Conservation (phyloP, 352 stramenopile species). For the Globisporangium radiosum region DNA sequence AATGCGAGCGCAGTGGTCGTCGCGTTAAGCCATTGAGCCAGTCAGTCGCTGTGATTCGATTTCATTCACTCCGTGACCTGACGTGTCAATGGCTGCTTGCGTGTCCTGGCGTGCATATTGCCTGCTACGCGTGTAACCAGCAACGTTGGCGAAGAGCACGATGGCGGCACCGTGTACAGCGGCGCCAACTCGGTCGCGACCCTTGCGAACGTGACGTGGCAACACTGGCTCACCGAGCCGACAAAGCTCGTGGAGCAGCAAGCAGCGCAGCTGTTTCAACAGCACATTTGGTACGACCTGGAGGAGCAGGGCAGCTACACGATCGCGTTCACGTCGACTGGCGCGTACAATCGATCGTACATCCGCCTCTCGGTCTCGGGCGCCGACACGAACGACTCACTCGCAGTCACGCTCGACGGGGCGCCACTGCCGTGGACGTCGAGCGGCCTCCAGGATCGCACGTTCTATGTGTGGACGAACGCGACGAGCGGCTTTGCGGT, state of each 20-base stretch:
- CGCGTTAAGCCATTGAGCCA: too few species aligned
- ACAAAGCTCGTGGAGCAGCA: constrained; percentile 25
- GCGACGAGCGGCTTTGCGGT: constrained; percentile 15
- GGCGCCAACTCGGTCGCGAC: constrained; percentile 22
- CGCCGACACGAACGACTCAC: constrained; percentile 21
- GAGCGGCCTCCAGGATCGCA: constrained; percentile 23
- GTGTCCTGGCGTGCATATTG: too few species aligned
- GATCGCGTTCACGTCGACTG: constrained; percentile 25
- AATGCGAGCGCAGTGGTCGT: too few species aligned
- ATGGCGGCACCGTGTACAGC: constrained; percentile 27
- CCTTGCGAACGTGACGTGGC: constrained; percentile 12
- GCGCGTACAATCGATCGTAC: constrained; percentile 24
- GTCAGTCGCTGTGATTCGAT: too few species aligned
- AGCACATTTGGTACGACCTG: constrained; percentile 35
- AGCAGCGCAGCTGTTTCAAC: constrained; percentile 18
- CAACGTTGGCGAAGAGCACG: constrained; percentile 37
- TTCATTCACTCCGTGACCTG: too few species aligned
- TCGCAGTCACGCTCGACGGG: constrained; percentile 21
- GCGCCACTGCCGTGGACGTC: constrained; percentile 17
- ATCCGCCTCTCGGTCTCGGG: constrained; percentile 21
- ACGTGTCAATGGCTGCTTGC: too few species aligned
- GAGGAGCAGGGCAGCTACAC: constrained; percentile 21
- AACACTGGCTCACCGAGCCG: constrained; percentile 33
- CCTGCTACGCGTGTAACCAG: too few species aligned
- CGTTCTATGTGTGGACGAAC: constrained; percentile 22